Evolutionary conservation across 2,329 filamentous ascomycete genomes (phyloP), one percentile per base, ranked within the genome.

Genomic region (Rugonectria rugulosa): DNA sequence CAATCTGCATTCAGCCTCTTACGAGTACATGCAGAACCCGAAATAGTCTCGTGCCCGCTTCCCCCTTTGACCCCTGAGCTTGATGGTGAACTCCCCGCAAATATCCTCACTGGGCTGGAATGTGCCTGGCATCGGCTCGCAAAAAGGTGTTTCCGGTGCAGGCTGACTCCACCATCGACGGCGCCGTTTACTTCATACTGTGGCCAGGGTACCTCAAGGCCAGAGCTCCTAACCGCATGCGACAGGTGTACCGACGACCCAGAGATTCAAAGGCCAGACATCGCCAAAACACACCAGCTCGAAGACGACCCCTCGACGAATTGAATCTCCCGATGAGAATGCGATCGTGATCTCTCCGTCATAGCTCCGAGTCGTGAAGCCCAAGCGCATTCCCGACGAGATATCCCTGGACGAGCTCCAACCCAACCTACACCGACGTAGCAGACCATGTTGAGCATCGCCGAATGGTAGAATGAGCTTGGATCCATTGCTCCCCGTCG

Each of bases 401-500:
- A 58, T 44, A 55, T 59, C 60, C 54, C 51, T 46, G 21, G 60
- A 40, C 53, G 47, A 62, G 50, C 46, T 53, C 47, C 56, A 50
- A 53, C 44, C 19, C 37, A 40, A 15, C 19, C 20, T 44, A 57
- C 51, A 52, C 50, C 61, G 52, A 60, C 57, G 56, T 45, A 53
- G 59, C 60, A 58, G 68, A 70, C 59, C 59, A 73, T 72, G 71
- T 66, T 73, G 67, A 69, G 61, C 51, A 61, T 60, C 62, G 65
- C 56, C 74, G 72, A 71, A 78, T 81, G 77, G 75, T 81, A 89
- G 77, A 72, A 96, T 96, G 92, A 88, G 85, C 79, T 83, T 90
- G 77, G 94, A 97, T 81, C 88, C 91, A 75, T 86, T 97, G 74
- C 90, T 93, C 73, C 92, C 94, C 75, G 87, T 93, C 79, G 90